Conservation (phyloP, 352 stramenopile genomes). For the Phytophthora citricola region DNA sequence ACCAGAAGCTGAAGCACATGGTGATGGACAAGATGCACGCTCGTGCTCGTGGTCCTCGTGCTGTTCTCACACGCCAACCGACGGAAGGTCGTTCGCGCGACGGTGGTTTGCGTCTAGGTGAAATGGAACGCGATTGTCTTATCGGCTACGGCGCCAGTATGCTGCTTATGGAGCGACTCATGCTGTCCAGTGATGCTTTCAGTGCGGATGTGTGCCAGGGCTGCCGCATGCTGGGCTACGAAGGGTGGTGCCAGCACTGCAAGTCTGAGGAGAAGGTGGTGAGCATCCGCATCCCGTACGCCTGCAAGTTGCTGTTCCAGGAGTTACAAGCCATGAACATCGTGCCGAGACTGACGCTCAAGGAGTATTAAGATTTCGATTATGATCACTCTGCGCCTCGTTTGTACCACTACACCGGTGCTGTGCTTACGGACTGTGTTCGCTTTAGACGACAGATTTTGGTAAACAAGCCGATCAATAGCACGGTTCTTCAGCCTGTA, state of each 20-base stretch:
- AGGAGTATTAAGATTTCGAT: slow-evolving; percentile 85
- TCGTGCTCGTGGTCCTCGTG: slow-evolving; percentile 94
- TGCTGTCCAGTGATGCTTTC: slow-evolving; percentile 99
- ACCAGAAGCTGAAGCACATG: slow-evolving; percentile 99
- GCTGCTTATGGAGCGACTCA: slow-evolving; percentile 99
- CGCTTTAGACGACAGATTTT: slow-evolving; percentile 27
- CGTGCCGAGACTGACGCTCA: slow-evolving; percentile 95
- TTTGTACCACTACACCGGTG: slow-evolving; percentile 33
- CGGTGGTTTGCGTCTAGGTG: slow-evolving; percentile 98
- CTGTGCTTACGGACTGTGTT: slow-evolving; percentile 19
- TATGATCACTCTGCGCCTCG: slow-evolving; percentile 14
- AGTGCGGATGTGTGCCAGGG: slow-evolving; percentile 98
- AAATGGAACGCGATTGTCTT: slow-evolving; percentile 99
- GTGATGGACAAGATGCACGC: slow-evolving; percentile 99
- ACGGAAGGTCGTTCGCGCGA: slow-evolving; percentile 98
- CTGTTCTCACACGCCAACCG: slow-evolving; percentile 98
- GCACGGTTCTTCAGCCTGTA: slow-evolving; percentile 24
- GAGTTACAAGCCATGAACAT: slow-evolving; percentile 99
- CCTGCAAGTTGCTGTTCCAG: slow-evolving; percentile 99
- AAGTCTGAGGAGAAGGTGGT: slow-evolving; percentile 98
- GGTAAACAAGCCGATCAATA: slow-evolving; percentile 31
- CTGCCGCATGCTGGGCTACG: slow-evolving; percentile 97
- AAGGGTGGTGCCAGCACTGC: slow-evolving; percentile 99
- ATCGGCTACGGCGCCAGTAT: slow-evolving; percentile 99
- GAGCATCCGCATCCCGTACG: slow-evolving; percentile 98